Evolutionary conservation across 768 basidiomycete species (phyloP).

Genomic region (Phylloporus rhodoxanthus): DNA sequence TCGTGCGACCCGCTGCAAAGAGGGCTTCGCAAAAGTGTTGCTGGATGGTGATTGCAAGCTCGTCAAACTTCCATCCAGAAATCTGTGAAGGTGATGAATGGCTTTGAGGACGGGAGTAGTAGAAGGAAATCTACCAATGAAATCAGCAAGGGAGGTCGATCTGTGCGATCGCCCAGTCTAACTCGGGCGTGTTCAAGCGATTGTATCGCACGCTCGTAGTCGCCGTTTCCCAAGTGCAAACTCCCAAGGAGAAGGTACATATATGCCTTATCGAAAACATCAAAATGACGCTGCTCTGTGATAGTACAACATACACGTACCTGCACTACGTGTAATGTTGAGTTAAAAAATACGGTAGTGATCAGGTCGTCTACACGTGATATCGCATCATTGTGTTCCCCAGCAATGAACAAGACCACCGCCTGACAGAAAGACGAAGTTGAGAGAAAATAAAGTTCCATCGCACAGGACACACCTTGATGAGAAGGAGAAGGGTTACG

Average conservation of each 20-base stretch:
- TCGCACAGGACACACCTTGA: neutral
- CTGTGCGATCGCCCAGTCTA: neutral
- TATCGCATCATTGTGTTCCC: neutral
- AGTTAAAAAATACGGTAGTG: neutral
- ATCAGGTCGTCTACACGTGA: constrained; percentile 3
- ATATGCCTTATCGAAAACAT: neutral
- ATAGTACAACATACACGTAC: neutral
- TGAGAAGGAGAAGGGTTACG: neutral
- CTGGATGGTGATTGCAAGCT: too few species aligned
- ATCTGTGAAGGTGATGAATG: too few species aligned
- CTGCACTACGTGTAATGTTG: neutral
- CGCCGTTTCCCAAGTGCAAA: neutral
- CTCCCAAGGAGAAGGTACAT: neutral
- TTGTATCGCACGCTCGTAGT: neutral
- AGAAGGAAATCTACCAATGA: neutral
- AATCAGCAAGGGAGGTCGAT: neutral
- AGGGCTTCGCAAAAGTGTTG: too few species aligned
- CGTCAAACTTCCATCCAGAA: too few species aligned
- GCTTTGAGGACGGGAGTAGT: too few species aligned
- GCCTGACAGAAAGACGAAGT: neutral
- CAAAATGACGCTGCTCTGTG: neutral
- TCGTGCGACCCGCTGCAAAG: too few species aligned
- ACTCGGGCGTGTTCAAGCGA: neutral
- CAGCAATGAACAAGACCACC: neutral
- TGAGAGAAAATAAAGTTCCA: neutral